Percentiles rank a stretch among this genome's conserved stretches.
Conservation (phyloP, 2,329 filamentous ascomycete genomes). For the Aspergillus eucalypticola region DNA sequence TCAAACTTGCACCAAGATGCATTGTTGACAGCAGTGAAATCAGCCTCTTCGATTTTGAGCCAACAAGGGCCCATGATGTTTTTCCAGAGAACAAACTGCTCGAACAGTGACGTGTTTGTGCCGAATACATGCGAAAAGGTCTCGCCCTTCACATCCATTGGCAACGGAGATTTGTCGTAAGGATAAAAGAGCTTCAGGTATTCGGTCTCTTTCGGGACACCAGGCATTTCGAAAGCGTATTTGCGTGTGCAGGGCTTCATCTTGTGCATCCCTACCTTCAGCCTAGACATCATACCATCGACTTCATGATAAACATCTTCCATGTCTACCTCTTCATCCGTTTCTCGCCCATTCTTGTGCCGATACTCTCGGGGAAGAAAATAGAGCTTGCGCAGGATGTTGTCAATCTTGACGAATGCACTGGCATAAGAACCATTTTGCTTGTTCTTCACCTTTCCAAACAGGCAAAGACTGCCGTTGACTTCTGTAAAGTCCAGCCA, state of each 20-base stretch:
- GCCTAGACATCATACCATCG: constrained; percentile 80
- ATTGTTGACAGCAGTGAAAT: constrained; percentile 83
- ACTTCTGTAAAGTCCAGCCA: constrained; percentile 96
- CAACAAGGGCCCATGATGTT: constrained; percentile 99
- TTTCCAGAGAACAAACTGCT: constrained; percentile 98
- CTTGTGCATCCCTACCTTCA: constrained; percentile 86
- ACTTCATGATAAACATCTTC: constrained; percentile 88
- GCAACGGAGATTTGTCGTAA: constrained; percentile 76
- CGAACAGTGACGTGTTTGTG: constrained; percentile 88
- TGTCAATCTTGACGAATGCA: constrained; percentile 95
- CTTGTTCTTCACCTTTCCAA: constrained; percentile 94
- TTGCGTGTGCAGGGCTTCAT: constrained; percentile 88
- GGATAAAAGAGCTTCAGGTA: constrained; percentile 97
- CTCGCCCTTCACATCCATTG: constrained; percentile 72
- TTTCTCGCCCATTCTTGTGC: constrained; percentile 63
- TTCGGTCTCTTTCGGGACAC: constrained; percentile 81
- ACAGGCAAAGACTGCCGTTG: constrained; percentile 86
- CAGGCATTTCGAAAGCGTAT: constrained; percentile 90
- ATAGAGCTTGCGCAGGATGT: constrained; percentile 86
- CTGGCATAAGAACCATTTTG: constrained; percentile 76
- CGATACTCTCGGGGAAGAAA: constrained; percentile 79
- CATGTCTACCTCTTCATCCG: constrained; percentile 78
- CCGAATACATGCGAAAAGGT: constrained; percentile 96
- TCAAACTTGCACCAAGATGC: constrained; percentile 97
- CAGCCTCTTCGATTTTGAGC: constrained; percentile 83